Evolutionary conservation across 805 yeast species (phyloP), one percentile per base, ranked within the genome.

Genomic region (Monosporozyma yasuniensis): DNA sequence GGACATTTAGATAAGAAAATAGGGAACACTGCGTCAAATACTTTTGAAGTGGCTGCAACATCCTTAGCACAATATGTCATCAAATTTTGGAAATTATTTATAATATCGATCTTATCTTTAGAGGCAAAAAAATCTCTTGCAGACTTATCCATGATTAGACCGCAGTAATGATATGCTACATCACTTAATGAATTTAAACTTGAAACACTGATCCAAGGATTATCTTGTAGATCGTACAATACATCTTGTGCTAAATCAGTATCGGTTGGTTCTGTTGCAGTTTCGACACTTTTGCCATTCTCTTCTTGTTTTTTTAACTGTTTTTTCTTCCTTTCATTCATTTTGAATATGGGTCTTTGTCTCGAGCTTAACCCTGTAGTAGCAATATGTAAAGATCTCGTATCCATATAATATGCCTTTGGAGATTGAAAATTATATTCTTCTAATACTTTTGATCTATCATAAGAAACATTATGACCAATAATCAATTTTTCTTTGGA

Each of bases 391-490:
- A 93, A 69, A 1, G 97, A 84, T 89, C 91, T 86, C 1, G 96
- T 90, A 65, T 93, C 99, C 51, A 95, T 56, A 60, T 72, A 93
- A 66, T 88, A 89, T 1, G 87, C 85, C 56, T 83, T 80, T 0
- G 95, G 73, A 43, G 73, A 77, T 30, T 71, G 65, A 34, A 90
- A 62, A 57, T 76, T 74, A 67, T 93, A 93, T 63, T 93, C 99
- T 49, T 93, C 97, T 28, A 71, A 56, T 1, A 91, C 79, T 34
- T 96, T 74, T 1, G 96, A 91, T 43, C 99, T 75, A 66, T 93
- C 99, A 61, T 82, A 93, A 6, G 93, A 82, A 2, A 93, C 83
- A 61, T 91, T 89, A 64, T 88, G 96, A 0, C 99, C 99, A 3
- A 95, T 75, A 1, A 93, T 73, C 6, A 93, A 69, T 54, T 80